These are phyloP conservation scores for Lactifluus piperatus DNA, from an alignment of 768 basidiomycete species.

Conservation along the genomic window DNA sequence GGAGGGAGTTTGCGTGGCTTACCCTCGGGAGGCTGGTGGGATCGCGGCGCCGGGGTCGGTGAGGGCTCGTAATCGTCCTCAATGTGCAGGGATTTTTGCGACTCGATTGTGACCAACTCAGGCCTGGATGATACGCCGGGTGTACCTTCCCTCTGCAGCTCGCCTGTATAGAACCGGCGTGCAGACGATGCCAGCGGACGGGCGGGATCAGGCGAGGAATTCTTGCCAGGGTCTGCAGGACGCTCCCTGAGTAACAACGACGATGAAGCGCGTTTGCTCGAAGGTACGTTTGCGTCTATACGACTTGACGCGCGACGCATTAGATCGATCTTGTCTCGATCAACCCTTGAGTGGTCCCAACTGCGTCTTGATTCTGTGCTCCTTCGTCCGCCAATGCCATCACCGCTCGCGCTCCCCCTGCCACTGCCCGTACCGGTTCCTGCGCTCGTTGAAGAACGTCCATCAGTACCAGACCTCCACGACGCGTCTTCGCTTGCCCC, in stretches of 20 bases:
- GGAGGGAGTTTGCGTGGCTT: slow-evolving; percentile 36
- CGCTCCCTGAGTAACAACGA: slow-evolving; percentile 19
- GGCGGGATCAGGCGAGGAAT: slow-evolving; percentile 2
- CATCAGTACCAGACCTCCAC: slow-evolving; percentile 30
- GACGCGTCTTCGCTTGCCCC: slow-evolving; percentile 44
- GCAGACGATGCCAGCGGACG: slow-evolving; percentile 25
- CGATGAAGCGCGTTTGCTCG: slow-evolving; percentile 20
- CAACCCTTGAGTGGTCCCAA: slow-evolving; percentile 32
- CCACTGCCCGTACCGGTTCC: slow-evolving; percentile 22
- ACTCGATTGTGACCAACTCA: slow-evolving; percentile 20
- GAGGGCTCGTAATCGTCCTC: slow-evolving; percentile 35
- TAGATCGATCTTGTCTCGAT: slow-evolving; percentile 21
- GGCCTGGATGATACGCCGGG: slow-evolving; percentile 21
- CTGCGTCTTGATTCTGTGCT: slow-evolving; percentile 42
- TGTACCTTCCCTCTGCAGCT: slow-evolving; percentile 43
- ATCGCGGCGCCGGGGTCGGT: slow-evolving; percentile 36
- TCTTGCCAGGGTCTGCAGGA: background rate
- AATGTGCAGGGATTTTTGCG: slow-evolving; percentile 25
- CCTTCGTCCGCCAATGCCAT: slow-evolving; percentile 35
- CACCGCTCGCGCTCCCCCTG: slow-evolving; percentile 41
- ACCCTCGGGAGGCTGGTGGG: slow-evolving; percentile 27
- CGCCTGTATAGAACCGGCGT: slow-evolving; percentile 48
- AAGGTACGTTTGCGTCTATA: slow-evolving; percentile 16
- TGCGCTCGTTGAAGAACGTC: slow-evolving; percentile 20
- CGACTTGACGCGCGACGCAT: slow-evolving; percentile 26